phyloP scores from a whole-genome alignment of 345 rosid genomes.

The Tarenaya hassleriana region DNA sequence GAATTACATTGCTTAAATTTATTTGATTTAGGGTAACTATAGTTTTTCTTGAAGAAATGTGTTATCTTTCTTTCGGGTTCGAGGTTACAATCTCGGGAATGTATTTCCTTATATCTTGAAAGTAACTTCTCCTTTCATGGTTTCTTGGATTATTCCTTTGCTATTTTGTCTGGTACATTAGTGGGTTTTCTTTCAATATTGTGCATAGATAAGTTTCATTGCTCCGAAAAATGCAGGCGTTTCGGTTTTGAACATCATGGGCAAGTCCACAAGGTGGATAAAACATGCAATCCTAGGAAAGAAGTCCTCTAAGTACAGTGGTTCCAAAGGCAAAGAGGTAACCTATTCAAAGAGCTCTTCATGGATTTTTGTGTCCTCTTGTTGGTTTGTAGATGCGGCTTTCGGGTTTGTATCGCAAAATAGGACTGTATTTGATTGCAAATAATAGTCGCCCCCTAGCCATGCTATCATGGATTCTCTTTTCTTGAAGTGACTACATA shows the following conservation, averaged over 20 bases:
- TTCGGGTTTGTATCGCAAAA: background rate
- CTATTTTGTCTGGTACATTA: background rate
- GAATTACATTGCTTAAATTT: background rate
- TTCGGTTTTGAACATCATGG: constrained; percentile 38
- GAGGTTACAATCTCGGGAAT: background rate
- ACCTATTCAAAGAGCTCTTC: background rate
- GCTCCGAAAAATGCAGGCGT: constrained; percentile 23
- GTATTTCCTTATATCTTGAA: background rate
- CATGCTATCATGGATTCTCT: too few species aligned
- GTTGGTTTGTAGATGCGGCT: constrained; percentile 2
- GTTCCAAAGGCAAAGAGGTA: constrained; percentile 65
- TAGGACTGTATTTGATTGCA: background rate
- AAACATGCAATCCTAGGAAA: constrained; percentile 75
- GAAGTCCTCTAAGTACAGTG: constrained; percentile 59
- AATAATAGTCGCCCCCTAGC: too few species aligned
- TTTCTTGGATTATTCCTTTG: background rate
- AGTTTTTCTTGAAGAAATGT: too few species aligned
- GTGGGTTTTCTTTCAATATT: constrained; percentile 4
- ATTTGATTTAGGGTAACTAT: too few species aligned
- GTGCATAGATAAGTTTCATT: constrained; percentile 15
- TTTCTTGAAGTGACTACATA: background rate
- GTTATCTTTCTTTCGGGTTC: background rate
- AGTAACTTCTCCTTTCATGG: background rate
- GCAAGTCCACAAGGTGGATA: constrained; percentile 77
- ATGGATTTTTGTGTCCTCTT: background rate